These are phyloP conservation scores for Pisolithus thermaeus DNA, from an alignment of 1,284 basidiomycete species.

Conservation along the genomic window DNA sequence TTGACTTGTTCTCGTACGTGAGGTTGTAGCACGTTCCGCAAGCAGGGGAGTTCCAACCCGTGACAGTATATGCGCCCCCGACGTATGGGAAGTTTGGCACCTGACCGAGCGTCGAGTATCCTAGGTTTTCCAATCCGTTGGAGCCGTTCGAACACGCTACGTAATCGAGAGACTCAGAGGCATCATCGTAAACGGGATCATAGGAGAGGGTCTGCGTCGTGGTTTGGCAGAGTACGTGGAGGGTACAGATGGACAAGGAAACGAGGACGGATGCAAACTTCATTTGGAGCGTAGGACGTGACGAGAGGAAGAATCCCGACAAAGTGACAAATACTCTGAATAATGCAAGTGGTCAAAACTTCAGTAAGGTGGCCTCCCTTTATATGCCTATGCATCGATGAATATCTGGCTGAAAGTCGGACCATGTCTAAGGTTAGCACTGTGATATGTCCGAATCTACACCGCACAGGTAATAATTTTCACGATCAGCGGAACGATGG, in stretches of 20 bases:
- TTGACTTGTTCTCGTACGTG: conserved; percentile 30
- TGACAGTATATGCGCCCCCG: conserved; percentile 37
- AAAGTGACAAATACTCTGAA: too few species aligned
- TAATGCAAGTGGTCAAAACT: too few species aligned
- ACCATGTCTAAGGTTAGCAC: too few species aligned
- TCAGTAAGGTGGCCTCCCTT: too few species aligned
- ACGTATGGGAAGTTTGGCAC: conserved; percentile 47
- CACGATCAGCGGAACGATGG: too few species aligned
- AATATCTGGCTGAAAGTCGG: too few species aligned
- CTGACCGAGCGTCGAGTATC: conserved; percentile 38
- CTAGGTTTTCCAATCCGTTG: conserved; percentile 32
- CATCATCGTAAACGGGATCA: conserved; percentile 34
- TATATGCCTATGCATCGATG: too few species aligned
- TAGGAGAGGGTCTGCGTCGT: conserved; percentile 15
- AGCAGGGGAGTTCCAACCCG: conserved; percentile 12
- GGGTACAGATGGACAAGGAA: conserved; percentile 2
- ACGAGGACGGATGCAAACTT: conserved; percentile 1
- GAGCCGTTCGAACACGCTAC: conserved; percentile 47
- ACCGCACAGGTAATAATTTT: too few species aligned
- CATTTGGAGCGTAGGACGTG: conserved; percentile 9
- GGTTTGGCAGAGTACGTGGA: conserved; percentile 3
- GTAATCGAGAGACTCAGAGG: conserved; percentile 24
- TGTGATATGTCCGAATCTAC: too few species aligned
- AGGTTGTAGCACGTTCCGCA: conserved; percentile 25
- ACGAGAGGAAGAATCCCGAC: too few species aligned